Conservation (phyloP, 768 basidiomycete genomes). For the Obba rivulosa region DNA sequence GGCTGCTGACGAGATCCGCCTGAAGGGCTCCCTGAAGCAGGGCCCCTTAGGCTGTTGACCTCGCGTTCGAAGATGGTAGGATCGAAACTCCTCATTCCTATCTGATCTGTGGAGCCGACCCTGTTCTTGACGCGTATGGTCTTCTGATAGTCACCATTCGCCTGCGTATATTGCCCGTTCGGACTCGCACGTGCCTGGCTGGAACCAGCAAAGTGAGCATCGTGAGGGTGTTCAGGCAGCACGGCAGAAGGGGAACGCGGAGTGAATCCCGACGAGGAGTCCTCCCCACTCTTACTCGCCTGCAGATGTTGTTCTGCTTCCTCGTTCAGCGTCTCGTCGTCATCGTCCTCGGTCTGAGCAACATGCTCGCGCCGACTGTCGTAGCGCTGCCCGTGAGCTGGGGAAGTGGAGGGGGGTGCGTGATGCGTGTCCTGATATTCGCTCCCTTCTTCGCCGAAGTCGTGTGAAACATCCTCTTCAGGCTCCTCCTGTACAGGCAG, state of each 20-base stretch:
- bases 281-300: slow-evolving; percentile 21
- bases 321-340: slow-evolving; percentile 42
- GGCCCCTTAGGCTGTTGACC: slow-evolving; percentile 11
- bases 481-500: slow-evolving; percentile 74
- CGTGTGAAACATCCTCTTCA: slow-evolving; percentile 51
- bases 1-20: slow-evolving; percentile 9
- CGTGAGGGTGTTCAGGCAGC: slow-evolving; percentile 44
- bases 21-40: slow-evolving; percentile 13
- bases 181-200: slow-evolving; percentile 10
- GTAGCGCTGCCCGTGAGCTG: slow-evolving; percentile 33
- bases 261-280: slow-evolving; percentile 38
- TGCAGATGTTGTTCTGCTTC: slow-evolving; percentile 39
- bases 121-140: slow-evolving; percentile 46
- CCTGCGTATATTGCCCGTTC: slow-evolving; percentile 13
- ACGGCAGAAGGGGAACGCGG: slow-evolving; percentile 61
- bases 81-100: slow-evolving; percentile 57
- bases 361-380: slow-evolving; percentile 30
- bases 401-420: slow-evolving; percentile 47
- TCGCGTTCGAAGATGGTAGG: slow-evolving; percentile 46
- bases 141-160: slow-evolving; percentile 25
- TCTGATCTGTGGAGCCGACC: slow-evolving; percentile 55
- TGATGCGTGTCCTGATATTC: slow-evolving; percentile 30
- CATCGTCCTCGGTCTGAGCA: slow-evolving; percentile 40
- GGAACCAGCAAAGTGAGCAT: slow-evolving; percentile 21
- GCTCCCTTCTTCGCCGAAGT: slow-evolving; percentile 17